Evolutionary conservation across 1,284 basidiomycete genomes (phyloP), one percentile per base, ranked within the genome.

Genomic region (Cerrena zonata): DNA sequence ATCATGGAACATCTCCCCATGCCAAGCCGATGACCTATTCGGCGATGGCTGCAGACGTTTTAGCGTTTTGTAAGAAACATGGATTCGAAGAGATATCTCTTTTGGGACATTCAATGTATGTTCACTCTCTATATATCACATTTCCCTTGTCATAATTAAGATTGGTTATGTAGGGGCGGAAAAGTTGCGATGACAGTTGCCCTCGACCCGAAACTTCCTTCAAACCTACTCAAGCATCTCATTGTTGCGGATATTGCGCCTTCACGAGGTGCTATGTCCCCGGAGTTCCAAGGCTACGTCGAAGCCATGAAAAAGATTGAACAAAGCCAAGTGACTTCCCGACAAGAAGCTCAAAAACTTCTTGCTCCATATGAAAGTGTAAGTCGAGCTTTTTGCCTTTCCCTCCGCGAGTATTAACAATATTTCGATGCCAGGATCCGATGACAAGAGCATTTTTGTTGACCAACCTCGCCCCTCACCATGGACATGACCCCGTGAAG

Each of bases 171-270:
- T 53, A 91, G 88, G 87, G 91, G 92, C 51, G 92, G 92, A 12
- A 94, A 94, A 67, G 87, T 83, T 1, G 88, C 86, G 0, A 91
- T 91, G 89, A 65, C 84, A 1, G 69, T 89, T 25, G 89, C 91
- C 0, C 76, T 94, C 21, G 64, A 75, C 60, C 69, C 78, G 25
- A 63, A 73, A 2, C 72, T 77, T 18, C 75, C 77, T 2, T 46
- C 66, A 15, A 69, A 67, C 43, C 67, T 74, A 2, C 66, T 94
- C 15, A 69, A 75, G 12, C 72, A 82, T 37, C 76, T 94, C n/a
- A 76, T 94, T 47, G 77, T 91, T 4, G 89, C 79, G 10, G 91
- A 94, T 66, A 90, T 94, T 53, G 77, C 89, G 0, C 91, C 91
- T 1, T 73, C 80, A 1, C 74, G 75, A 42, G 82, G 79, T 2